Percentiles rank a stretch among this genome's conserved stretches.
Evolutionary conservation across 2,329 filamentous ascomycete species (phyloP).

Genomic region (Ustilaginoidea virens): DNA sequence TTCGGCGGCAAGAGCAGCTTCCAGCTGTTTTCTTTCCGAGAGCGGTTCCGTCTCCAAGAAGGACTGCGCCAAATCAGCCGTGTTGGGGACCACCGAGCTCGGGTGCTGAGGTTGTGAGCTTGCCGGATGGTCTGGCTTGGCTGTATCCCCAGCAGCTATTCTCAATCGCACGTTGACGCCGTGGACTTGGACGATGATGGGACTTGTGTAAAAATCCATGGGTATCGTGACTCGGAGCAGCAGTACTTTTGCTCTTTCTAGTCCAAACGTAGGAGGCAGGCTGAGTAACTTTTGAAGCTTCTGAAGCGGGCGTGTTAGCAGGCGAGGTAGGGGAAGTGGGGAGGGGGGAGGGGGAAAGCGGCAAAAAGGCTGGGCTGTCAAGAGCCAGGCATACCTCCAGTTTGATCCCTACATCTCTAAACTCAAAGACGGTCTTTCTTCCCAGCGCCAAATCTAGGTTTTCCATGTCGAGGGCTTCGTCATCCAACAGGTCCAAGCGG

Average conservation of each 20-base stretch:
- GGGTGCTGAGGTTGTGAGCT: slow-evolving; percentile 12
- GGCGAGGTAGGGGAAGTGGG: slow-evolving; percentile 7
- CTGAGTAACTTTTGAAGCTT: slow-evolving; percentile 64
- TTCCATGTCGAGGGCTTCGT: slow-evolving; percentile 71
- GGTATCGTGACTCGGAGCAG: slow-evolving; percentile 71
- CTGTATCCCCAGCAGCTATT: slow-evolving; percentile 23
- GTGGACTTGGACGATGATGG: slow-evolving; percentile 68
- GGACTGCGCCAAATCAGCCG: slow-evolving; percentile 59
- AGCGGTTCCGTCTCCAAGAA: slow-evolving; percentile 59
- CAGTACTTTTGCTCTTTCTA: slow-evolving; percentile 60
- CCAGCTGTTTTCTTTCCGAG: slow-evolving; percentile 49
- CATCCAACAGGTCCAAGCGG: slow-evolving; percentile 73
- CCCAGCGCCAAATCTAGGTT: slow-evolving; percentile 75
- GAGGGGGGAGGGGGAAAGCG: neutral
- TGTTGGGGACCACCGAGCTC: slow-evolving; percentile 41
- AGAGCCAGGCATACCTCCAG: slow-evolving; percentile 42
- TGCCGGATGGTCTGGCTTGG: slow-evolving; percentile 26
- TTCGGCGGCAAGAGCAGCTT: slow-evolving; percentile 51
- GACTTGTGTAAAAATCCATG: slow-evolving; percentile 73
- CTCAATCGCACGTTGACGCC: slow-evolving; percentile 59
- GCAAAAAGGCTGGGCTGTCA: neutral
- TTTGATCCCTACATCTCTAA: slow-evolving; percentile 72
- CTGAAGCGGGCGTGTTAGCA: slow-evolving; percentile 27
- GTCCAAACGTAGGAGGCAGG: slow-evolving; percentile 54
- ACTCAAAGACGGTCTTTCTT: slow-evolving; percentile 66